Evolutionary conservation across 2,329 filamentous ascomycete genomes (phyloP), one percentile per base, ranked within the genome.

Genomic region (Myriosclerotinia duriaeana): DNA sequence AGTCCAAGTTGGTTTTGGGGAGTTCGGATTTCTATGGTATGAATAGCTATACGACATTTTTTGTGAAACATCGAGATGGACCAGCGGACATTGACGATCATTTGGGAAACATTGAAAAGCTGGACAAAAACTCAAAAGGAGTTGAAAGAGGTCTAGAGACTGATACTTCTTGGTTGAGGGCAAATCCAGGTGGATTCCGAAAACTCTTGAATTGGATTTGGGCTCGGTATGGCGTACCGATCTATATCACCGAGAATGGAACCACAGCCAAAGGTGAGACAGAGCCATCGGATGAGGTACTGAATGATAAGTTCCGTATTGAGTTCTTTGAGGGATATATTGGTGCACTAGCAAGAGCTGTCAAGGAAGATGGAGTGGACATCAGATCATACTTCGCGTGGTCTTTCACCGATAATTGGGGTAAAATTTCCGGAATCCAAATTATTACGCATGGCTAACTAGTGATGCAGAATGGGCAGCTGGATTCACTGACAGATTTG

Each of bases 1-100:
- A 76, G 78, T 81, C 46, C 17, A 85, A 84, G 8, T 81, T 94
- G 20, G 86, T 96, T 55, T 83, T 88, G 74, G 91, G 90, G 8
- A 91, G 88, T 77, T 94, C 93, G 77, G 92, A 96, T 81, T 96
- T 94, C 78, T 96, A 95, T 78, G 92, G 91, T 76, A 93, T 93
- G 90, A 95, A 96, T 82, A 90, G 92, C 81, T 96, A 96, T 82
- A 93, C 90, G 64, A 88, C 91, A 74, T 91, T 94, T 81, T 95
- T 90, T 79, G 87, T 95, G 79, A 88, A 87, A 76, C 88, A 93
- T 80, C 84, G 85, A 74, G 82, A 85, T 14, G 84, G 83, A 14
- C 80, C 83, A 63, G 79, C 90, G 0, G 82, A 85, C 1, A 80
- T 82, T 7, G 83, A 89, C 64, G 91, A 96, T 79, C 86, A 87